Evolutionary conservation across 352 stramenopile genomes (phyloP), one percentile per base, ranked within the genome.

Genomic region (Phytophthora capsici): DNA sequence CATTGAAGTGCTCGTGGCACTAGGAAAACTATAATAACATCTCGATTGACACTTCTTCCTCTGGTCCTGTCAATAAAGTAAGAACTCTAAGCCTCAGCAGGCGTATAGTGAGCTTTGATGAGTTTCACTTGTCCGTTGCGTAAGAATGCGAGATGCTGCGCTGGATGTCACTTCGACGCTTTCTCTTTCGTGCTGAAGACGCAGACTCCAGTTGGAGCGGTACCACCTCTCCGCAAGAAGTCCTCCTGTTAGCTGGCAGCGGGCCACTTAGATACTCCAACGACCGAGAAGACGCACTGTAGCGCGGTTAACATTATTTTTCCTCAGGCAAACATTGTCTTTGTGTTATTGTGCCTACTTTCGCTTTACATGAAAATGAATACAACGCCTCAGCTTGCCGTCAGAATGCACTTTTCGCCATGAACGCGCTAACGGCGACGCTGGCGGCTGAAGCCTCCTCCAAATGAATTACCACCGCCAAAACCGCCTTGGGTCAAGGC

Each of bases 211-310:
- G 22, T 37, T 67, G 53, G 12, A 71, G 17, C 48, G 61, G 61
- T 41, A 57, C 14, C 14, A 58, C 20, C 38, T 64, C 51, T 22
- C 46, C 37, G 13, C 48, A 36, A 12, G 40, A 32, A 47, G 30
- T 17, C 46, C 37, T 48, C 23, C 10, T 13, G 19, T 26, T 26
- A 22, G 26, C 34, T 17, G 36, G 25, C n/a, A 52, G 12, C 19
- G 54, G 28, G 17, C 38, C 52, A 49, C 34, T 74, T 7, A 57
- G 22, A 48, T 63, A 59, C 43, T 74, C 66, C 38, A 74, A 32
- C 7, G 53, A 74, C 9, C 36, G 53, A 2, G 26, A 57, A 7
- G 60, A 30, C 2, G 53, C 55, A 45, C 41, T 44, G 40, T 62
- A 57, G 48, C 44, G 61, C 20, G 54, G 54, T 25, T 17, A n/a